Evolutionary conservation across 2,329 filamentous ascomycete genomes (phyloP).

Genomic region (Claviceps africana): DNA sequence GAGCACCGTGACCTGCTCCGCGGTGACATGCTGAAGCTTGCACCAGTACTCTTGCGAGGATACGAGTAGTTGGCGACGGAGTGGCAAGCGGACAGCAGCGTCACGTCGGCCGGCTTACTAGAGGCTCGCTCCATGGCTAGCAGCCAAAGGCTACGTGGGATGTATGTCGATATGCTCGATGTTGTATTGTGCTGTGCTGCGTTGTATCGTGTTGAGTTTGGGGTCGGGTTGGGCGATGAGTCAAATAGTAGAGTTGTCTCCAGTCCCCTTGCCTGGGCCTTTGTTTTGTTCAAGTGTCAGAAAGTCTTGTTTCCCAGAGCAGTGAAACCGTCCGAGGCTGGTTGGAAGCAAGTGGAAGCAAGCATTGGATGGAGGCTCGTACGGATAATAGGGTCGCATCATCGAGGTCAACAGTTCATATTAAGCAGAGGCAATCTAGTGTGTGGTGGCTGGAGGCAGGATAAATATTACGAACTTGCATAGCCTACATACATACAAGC

Average conservation of each 20-base stretch:
- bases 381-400: neutral
- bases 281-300: neutral
- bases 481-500: neutral
- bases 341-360: neutral
- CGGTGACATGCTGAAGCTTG: neutral
- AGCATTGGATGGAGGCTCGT: neutral
- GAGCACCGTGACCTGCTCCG: slow-evolving; percentile 2
- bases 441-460: neutral
- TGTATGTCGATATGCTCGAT: neutral
- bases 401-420: neutral
- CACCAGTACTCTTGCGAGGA: slow-evolving; percentile 16
- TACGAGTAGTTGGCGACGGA: slow-evolving; percentile 28
- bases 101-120: slow-evolving; percentile 6
- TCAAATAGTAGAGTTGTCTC: neutral
- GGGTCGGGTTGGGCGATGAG: neutral
- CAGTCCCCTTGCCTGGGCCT: neutral
- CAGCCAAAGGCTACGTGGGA: neutral
- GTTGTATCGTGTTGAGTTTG: neutral
- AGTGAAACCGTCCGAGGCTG: neutral
- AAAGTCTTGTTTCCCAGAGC: neutral
- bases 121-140: slow-evolving; percentile 20
- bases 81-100: neutral
- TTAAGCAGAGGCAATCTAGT: neutral
- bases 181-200: neutral
- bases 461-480: neutral